Conservation (phyloP, 1,139 yeast genomes). For the Diutina ranongensis region DNA sequence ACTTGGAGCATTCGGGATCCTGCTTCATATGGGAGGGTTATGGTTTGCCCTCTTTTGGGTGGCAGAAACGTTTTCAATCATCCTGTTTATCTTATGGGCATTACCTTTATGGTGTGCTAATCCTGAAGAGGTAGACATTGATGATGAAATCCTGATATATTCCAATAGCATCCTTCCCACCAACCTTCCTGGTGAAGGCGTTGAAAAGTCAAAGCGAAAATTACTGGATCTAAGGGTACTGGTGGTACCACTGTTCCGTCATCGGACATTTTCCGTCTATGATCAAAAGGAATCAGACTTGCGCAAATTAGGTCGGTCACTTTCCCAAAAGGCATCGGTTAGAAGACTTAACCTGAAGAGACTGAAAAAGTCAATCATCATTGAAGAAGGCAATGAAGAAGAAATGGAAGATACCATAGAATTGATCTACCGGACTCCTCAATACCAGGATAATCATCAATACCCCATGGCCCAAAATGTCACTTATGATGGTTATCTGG, state of each 20-base stretch:
- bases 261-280: slow-evolving; percentile 1
- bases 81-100: not conserved
- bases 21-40: not conserved
- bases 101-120: slow-evolving; percentile 3
- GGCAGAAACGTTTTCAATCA: not conserved
- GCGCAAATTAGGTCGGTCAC: slow-evolving; percentile 1
- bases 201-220: not conserved
- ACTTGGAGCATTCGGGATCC: not conserved
- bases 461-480: not conserved
- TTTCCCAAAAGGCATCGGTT: not conserved
- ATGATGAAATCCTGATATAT: not conserved
- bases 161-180: not conserved
- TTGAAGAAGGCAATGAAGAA: not conserved
- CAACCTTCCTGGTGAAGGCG: too few relatives aligned
- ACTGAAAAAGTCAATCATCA: not conserved
- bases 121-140: not conserved
- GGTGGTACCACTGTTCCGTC: slow-evolving; percentile 3
- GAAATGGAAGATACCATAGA: not conserved
- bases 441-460: not conserved
- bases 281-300: not conserved
- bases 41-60: slow-evolving; percentile 3
- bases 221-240: not conserved
- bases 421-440: not conserved
- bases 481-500: not conserved
- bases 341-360: not conserved